Base-by-base conservation (phyloP, 441 rosid genomes). In the Erodium trifolium region DNA sequence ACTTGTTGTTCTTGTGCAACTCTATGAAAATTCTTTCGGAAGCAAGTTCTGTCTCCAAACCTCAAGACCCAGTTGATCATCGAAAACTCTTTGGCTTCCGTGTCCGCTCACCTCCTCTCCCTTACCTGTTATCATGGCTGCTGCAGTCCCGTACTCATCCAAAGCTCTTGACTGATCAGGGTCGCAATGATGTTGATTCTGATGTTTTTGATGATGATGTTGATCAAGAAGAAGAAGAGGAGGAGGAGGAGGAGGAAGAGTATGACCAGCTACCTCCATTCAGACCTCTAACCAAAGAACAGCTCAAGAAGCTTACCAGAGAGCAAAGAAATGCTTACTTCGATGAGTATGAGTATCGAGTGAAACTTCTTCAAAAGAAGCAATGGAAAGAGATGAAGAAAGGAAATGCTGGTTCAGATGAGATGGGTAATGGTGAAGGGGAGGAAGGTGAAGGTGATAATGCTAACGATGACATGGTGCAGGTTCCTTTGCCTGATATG, bases 201-300 rank as follows among this genome's bases (percentile, higher is more conserved):
- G 34, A 31, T 31, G 34, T 31, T 31, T 31, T 31, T 31, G 34
- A 31, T 31, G 34, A 31, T 31, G 34, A 31, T 31, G 34, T 31
- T 31, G 34, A 31, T 31, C 34, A 31, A 31, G 34, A 31, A 3
- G 34, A 31, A 31, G 34, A 31, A 31, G 34, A 31, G 3, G 34
- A 31, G 34, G 34, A 3, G 8, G n/a, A n/a, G n/a, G 43, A 27
- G 31, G 96, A 82, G 73, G 96, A 89, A 19, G 98, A 93, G 81
- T 93, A 91, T 76, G 96, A 93, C 19, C 92, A 88, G 84, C 93
- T 93, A 69, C 98, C 98, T 59, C 91, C 98, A 65, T 93, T 93
- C 77, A 93, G 85, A 79, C 94, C 96, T 68, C 91, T 93, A 39
- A 78, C 85, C 71, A 89, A 81, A 74, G 67, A 79, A 31, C 90